Evolutionary conservation across 805 yeast genomes (phyloP).

Genomic region (Candida ulmi): DNA sequence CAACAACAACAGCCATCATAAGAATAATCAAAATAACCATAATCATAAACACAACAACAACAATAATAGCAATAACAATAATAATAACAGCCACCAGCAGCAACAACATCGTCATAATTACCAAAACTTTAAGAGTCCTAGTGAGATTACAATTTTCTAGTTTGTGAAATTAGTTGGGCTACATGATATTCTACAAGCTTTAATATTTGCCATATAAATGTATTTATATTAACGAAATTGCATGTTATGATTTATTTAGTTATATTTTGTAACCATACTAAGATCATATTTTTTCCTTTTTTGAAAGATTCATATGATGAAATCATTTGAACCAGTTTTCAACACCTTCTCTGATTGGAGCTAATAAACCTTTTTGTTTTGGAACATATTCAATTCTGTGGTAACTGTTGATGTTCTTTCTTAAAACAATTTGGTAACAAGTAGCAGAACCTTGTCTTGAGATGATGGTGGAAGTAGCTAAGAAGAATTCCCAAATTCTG

Average conservation of each 20-base stretch:
- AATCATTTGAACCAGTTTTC: conserved; percentile 47
- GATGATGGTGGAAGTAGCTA: conserved; percentile 74
- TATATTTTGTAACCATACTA: neutral
- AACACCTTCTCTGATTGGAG: conserved; percentile 48
- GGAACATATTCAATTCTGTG: conserved; percentile 82
- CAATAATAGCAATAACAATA: too few relatives aligned
- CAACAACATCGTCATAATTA: too few relatives aligned
- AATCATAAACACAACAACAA: neutral
- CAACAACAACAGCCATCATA: neutral
- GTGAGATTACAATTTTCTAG: too few relatives aligned
- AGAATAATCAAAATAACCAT: neutral
- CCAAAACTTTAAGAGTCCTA: too few relatives aligned
- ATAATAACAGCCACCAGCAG: too few relatives aligned
- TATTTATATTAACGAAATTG: too few relatives aligned
- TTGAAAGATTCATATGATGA: too few relatives aligned
- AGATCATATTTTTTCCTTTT: too few relatives aligned
- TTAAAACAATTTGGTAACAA: conserved; percentile 83
- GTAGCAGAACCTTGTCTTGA: conserved; percentile 93
- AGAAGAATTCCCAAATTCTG: conserved; percentile 89
- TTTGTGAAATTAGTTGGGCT: too few relatives aligned
- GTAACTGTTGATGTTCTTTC: conserved; percentile 82
- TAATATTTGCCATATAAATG: too few relatives aligned
- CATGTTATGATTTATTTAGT: neutral
- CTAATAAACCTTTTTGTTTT: conserved; percentile 64
- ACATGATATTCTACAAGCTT: too few relatives aligned